Base-by-base conservation (phyloP, 148 eudicot genomes). In the Drosera capensis region DNA sequence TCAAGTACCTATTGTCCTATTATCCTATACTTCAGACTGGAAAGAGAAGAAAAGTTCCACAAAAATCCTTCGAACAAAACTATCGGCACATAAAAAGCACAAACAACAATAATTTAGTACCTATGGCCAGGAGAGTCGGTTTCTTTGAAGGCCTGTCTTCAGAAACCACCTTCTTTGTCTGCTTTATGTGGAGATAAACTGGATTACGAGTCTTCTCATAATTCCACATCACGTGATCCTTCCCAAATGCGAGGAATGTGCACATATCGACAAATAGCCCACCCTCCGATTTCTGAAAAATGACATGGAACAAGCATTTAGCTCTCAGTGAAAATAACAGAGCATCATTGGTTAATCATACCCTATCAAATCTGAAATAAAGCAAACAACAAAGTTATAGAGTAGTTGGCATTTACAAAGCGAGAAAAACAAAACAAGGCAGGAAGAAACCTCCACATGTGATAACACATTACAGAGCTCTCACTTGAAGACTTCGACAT, bases 101-200 rank as follows among this genome's bases (percentile, higher is more conserved):
- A n/a, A n/a, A n/a, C 9, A 38, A 14, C 26, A 24, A 41, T 1
- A 24, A 26, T 8, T 18, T n/a, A 40, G 48, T 79, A 88, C 96
- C 96, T 54, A 88, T 88, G 28, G 97, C 97, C 58, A 88, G 65
- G 45, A 78, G 79, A 54, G 94, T 88, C 6, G 97, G 97, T 59
- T 88, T 88, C 68, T 88, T 88, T 35, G 76, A 67, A 43, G 97
- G 97, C 35, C 97, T 74, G 35, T 88, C 94, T 66, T 88, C 97
- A 18, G 92, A 55, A 65, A 75, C 77, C 46, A 65, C 69, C 78
- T 88, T 83, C 63, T 54, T 50, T 45, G 71, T 83, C 71, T 77
- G 94, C 64, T 68, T 79, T 13, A 88, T 88, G 57, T 83, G 96
- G 62, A 88, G 49, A 71, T 88, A 88, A 50, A 88, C 94, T 7